Evolutionary conservation across 2,329 filamentous ascomycete species (phyloP), one percentile per base, ranked within the genome.

Genomic region (Neurospora sp.): DNA sequence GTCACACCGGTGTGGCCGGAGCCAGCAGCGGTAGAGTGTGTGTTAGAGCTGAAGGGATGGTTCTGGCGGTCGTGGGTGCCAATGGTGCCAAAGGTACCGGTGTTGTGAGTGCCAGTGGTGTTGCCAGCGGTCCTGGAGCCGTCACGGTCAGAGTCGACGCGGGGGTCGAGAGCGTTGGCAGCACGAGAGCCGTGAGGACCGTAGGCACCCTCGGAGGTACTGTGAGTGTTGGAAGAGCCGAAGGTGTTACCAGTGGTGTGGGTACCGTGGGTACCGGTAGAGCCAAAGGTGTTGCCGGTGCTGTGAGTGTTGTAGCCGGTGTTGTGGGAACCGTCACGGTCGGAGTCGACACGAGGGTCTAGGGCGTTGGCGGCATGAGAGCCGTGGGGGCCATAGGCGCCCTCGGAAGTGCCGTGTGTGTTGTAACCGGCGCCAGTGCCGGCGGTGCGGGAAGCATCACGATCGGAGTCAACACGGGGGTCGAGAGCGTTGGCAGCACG

Each of bases 141-240:
- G 67, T 82, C 81, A 57, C 81, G 77, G 75, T 85, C 81, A 17
- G 81, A 82, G 72, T 85, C 83, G 66, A 84, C 80, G 17, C 83
- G 79, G 33, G 84, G 84, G 72, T 87, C 85, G 4, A 79, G 70
- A 38, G 83, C 82, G 77, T 86, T 86, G 67, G 80, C 79, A 12
- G 78, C 43, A 70, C 80, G 78, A 17, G 77, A 79, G 70, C 73
- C 72, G 74, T 84, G 80, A 6, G 81, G 81, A 5, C 82, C 82
- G 69, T 76, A 71, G 38, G 72, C 72, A 15, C 77, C 77, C 68
- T 76, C 70, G 75, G 74, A 57, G 38, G 69, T 72, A 70, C 72
- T 69, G 23, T 62, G 46, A 4, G 67, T 66, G 17, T 23, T 36
- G 37, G 52, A 57, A 41, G 67, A 57, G 62, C 70, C 69, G 33